phyloP scores from a whole-genome alignment of 2,329 filamentous ascomycete genomes.

The Xylariaceae sp. region DNA sequence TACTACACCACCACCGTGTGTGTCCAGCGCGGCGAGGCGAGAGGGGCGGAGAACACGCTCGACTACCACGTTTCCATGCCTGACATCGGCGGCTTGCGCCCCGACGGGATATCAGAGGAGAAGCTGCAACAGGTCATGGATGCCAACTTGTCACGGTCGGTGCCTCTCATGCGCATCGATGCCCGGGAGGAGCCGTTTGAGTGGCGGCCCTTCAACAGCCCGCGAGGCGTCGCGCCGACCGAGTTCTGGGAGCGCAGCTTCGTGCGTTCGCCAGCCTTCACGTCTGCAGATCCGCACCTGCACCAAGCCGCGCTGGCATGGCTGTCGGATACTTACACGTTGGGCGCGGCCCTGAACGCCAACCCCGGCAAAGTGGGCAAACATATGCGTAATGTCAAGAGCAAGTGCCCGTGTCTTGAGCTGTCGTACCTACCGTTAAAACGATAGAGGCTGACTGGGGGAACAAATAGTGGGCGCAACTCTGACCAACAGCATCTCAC shows the following conservation, averaged over 20 bases:
- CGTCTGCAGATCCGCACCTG: not conserved
- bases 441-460: too few relatives aligned
- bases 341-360: slow-evolving; percentile 6
- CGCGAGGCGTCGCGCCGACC: slow-evolving; percentile 1
- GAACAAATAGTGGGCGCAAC: slow-evolving; percentile 8
- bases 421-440: too few relatives aligned
- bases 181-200: slow-evolving; percentile 5
- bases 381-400: slow-evolving; percentile 4
- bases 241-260: slow-evolving; percentile 1
- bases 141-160: not conserved
- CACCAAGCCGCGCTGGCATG: slow-evolving; percentile 10
- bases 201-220: slow-evolving; percentile 2
- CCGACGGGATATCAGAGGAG: slow-evolving; percentile 1
- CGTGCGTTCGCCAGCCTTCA: slow-evolving; percentile 1
- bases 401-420: too few relatives aligned
- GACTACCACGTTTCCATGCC: slow-evolving; percentile 3
- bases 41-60: not conserved
- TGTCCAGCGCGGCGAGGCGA: slow-evolving; percentile 5
- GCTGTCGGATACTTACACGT: slow-evolving; percentile 8
- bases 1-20: slow-evolving; percentile 8
- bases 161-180: slow-evolving; percentile 1
- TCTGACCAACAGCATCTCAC: slow-evolving; percentile 9
- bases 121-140: slow-evolving; percentile 1
- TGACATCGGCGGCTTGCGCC: not conserved
- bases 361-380: slow-evolving; percentile 3